These are phyloP conservation scores for Suhomyces bribrorum DNA, from an alignment of 1,139 yeast genomes.

Conservation along the genomic window DNA sequence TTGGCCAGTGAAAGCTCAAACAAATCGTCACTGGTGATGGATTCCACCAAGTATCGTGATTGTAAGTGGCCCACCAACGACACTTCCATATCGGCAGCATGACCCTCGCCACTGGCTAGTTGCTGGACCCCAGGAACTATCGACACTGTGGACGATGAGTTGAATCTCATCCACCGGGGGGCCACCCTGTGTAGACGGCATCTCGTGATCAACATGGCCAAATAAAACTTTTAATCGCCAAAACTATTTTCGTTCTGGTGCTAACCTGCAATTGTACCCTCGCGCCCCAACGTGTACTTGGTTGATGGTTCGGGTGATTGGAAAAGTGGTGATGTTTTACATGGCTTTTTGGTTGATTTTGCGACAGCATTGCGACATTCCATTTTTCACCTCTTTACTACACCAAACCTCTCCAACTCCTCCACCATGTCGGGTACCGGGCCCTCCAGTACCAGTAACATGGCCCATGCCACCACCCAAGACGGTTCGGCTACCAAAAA, in stretches of 20 bases:
- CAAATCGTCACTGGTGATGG: constrained; percentile 50
- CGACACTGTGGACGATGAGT: constrained; percentile 24
- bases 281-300: no score
- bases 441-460: constrained; percentile 1
- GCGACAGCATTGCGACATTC: background rate
- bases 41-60: constrained; percentile 49
- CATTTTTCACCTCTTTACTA: background rate
- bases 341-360: no score
- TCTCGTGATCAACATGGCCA: background rate
- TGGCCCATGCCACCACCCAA: background rate
- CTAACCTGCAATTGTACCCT: no score
- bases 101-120: constrained; percentile 27
- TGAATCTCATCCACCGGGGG: constrained; percentile 2
- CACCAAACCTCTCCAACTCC: background rate
- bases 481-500: constrained; percentile 13
- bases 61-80: constrained; percentile 50
- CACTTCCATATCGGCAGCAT: constrained; percentile 31
- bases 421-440: constrained; percentile 2
- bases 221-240: no score
- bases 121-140: constrained; percentile 41
- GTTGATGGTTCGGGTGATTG: background rate
- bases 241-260: no score
- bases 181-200: background rate
- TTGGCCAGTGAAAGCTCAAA: constrained; percentile 35
- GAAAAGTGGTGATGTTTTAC: background rate